phyloP scores from a whole-genome alignment of 73 alveolate species.

The Paramecium biaurelia region DNA sequence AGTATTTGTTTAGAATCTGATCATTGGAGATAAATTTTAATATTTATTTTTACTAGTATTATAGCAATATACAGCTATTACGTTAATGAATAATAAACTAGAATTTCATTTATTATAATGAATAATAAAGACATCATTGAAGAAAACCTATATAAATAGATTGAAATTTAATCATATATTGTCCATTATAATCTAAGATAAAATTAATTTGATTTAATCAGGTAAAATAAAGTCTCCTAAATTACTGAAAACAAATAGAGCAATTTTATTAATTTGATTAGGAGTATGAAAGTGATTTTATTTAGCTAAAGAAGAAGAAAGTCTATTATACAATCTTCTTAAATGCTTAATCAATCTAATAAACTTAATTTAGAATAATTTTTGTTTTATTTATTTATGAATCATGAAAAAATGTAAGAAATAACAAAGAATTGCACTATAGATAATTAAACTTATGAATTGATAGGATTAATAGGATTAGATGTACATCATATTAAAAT shows the following conservation, averaged over 20 bases:
- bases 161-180: neutral
- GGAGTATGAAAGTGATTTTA: neutral
- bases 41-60: neutral
- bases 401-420: neutral
- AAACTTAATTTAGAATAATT: neutral
- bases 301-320: neutral
- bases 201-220: neutral
- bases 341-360: neutral
- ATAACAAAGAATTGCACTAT: neutral
- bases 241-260: neutral
- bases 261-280: neutral
- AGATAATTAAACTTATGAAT: neutral
- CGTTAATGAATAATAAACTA: neutral
- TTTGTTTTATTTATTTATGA: neutral
- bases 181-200: neutral
- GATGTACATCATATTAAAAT: neutral
- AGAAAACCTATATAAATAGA: neutral
- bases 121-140: neutral
- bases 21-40: neutral
- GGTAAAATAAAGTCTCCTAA: neutral
- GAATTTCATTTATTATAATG: neutral
- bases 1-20: neutral
- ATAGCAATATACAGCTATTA: neutral
- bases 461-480: neutral
- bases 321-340: neutral